Base-by-base conservation (phyloP, 1,284 basidiomycete species). In the Ceratobasidium sp. region DNA sequence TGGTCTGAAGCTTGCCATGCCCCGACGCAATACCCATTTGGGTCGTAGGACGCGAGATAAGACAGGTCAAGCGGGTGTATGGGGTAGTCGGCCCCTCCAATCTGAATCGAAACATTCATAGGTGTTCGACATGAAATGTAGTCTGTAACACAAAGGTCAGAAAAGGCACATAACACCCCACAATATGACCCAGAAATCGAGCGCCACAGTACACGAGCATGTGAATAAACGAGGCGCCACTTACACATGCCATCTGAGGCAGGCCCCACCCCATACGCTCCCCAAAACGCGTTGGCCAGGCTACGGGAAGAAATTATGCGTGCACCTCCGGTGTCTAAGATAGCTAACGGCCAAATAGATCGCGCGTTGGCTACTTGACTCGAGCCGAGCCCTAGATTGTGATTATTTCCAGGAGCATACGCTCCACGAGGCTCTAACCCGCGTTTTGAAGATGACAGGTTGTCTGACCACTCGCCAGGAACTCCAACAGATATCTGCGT, bases 41-140 rank as follows among this genome's bases (percentile, higher is more conserved):
- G 65, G 40, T 80, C 50, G 38, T 23, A 28, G 33, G 66, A 50
- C n/a, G 69, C 40, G n/a, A 52, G 20, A 17, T 65, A 73, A 9
- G 77, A 73, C 65, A 80, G 61, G 57, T 80, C 79, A 23, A 80
- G 75, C 13, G 79, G 79, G 52, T 80, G 79, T n/a, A 79, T 65
- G 3, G 79, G 17, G 62, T 74, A 62, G 50, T 78, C 50, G 42
- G 73, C n/a, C 46, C 69, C 26, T 61, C 77, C 64, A 28, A 80
- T 48, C 23, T 76, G 67, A 28, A 80, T 23, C 40, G 78, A 73
- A n/a, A 79, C 73, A 46, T 80, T 80, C 66, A 80, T 57, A 12
- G 79, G 40, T 9, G 56, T 56, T 17, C 23, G 56, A 52, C 79
- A 80, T 3, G 78, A 74, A 17, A 80, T 68, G 57, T 80, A 80